phyloP scores from a whole-genome alignment of 345 rosid genomes.

The Euphorbia lathyris region DNA sequence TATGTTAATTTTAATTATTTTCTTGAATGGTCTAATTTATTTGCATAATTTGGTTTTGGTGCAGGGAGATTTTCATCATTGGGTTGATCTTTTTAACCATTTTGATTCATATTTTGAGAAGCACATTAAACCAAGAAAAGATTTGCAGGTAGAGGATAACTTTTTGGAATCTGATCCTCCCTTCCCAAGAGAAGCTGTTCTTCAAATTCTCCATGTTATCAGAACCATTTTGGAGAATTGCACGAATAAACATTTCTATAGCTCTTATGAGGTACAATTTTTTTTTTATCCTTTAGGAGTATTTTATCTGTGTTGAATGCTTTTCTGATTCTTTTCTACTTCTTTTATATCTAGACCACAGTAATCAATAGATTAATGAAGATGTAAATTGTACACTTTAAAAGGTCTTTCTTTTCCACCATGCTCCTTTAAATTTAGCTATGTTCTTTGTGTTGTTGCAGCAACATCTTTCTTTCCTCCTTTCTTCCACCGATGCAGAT shows the following conservation, averaged over 20 bases:
- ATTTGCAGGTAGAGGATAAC: conserved; percentile 73
- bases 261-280: conserved; percentile 86
- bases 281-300: not conserved
- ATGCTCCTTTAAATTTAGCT: conserved; percentile 12
- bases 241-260: conserved; percentile 83
- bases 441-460: conserved; percentile 40
- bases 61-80: conserved; percentile 98
- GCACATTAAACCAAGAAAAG: conserved; percentile 78
- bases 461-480: conserved; percentile 94
- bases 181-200: conserved; percentile 86
- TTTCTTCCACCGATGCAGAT: conserved; percentile 94
- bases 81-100: conserved; percentile 95
- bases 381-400: not conserved
- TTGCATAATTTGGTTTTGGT: conserved; percentile 18
- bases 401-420: conserved; percentile 8
- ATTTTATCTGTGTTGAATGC: not conserved
- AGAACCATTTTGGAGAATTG: conserved; percentile 90
- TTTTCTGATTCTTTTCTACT: not conserved
- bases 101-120: conserved; percentile 93
- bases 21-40: conserved; percentile 4
- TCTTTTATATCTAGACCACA: not conserved
- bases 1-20: not conserved
- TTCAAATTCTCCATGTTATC: conserved; percentile 88
- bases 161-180: conserved; percentile 66
- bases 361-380: not conserved